Evolutionary conservation across 2,329 filamentous ascomycete species (phyloP).

Genomic region (Arthroderma uncinatum): DNA sequence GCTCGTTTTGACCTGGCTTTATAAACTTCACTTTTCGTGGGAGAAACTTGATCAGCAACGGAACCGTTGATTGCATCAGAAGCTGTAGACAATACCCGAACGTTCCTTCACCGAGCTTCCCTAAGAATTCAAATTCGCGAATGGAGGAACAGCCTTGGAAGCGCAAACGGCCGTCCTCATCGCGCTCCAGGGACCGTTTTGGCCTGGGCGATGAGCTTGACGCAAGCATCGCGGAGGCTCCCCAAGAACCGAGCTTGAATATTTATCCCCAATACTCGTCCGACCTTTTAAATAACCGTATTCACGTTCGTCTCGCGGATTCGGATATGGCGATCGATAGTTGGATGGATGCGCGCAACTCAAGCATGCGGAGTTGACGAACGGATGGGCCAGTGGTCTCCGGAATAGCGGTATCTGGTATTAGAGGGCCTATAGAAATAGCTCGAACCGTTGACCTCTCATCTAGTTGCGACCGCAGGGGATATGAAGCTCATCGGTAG

Average conservation of each 20-base stretch:
- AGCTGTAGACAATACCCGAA: slow-evolving; percentile 56
- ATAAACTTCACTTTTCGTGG: slow-evolving; percentile 61
- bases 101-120: slow-evolving; percentile 76
- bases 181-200: slow-evolving; percentile 36
- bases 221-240: slow-evolving; percentile 24
- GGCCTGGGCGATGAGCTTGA: slow-evolving; percentile 18
- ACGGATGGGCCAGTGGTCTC: background rate
- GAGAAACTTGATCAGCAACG: background rate
- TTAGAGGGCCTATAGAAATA: background rate
- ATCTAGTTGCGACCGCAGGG: background rate
- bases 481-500: too few relatives aligned
- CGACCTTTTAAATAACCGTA: background rate
- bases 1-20: slow-evolving; percentile 69
- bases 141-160: slow-evolving; percentile 69
- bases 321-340: background rate
- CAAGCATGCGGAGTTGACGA: background rate
- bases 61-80: background rate
- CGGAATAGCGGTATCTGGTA: background rate
- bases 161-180: slow-evolving; percentile 40
- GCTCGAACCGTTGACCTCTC: background rate
- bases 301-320: background rate
- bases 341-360: background rate
- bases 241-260: background rate
- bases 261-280: background rate
- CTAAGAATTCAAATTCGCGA: slow-evolving; percentile 31